Conservation (phyloP, 768 basidiomycete species). For the Naganishia antarctica region DNA sequence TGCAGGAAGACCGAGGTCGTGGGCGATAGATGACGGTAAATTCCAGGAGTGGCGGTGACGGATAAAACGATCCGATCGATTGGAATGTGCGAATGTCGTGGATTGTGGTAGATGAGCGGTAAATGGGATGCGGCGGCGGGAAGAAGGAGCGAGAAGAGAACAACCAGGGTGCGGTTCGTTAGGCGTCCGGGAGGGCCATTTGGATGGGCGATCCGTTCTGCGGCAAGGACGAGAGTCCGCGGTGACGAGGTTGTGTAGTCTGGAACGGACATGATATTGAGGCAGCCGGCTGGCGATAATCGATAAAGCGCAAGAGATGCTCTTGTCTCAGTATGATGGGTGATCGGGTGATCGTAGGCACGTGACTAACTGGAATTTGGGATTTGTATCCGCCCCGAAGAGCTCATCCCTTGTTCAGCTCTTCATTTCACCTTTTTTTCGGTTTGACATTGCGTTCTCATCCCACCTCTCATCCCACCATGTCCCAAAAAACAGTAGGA, state of each 20-base stretch:
- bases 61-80: constrained; percentile 10
- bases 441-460: not conserved
- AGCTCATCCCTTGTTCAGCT: not conserved
- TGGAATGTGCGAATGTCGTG: not conserved
- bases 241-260: not conserved
- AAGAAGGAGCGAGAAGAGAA: constrained; percentile 2
- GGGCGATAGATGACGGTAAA: not conserved
- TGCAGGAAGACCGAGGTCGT: constrained; percentile 20
- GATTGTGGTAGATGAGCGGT: constrained; percentile 19
- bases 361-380: no score
- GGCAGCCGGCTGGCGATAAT: no score
- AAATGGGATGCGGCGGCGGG: constrained; percentile 15
- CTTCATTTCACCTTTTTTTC: no score
- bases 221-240: not conserved
- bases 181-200: not conserved
- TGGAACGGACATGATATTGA: no score
- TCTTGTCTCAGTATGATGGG: no score
- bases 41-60: constrained; percentile 14
- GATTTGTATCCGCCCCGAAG: constrained; percentile 17
- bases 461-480: not conserved
- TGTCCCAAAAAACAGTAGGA: constrained; percentile 44
- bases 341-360: no score
- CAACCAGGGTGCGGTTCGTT: not conserved
- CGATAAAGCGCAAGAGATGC: no score
- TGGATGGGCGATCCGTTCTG: not conserved